phyloP scores from a whole-genome alignment of 495 filamentous ascomycete genomes.

The Daldinia concentrica region DNA sequence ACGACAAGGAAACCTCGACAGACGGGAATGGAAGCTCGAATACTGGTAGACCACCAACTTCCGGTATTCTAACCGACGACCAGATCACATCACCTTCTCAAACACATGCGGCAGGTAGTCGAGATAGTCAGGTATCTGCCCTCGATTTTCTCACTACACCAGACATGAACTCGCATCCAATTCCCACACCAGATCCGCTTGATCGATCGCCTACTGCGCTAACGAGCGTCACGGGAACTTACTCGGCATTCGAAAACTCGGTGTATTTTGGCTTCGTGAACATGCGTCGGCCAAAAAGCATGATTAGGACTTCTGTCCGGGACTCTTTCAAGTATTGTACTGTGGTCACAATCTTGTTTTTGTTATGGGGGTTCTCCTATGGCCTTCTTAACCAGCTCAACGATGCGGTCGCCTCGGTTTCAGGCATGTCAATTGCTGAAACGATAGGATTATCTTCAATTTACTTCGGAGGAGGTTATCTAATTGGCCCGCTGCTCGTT shows the following conservation, averaged over 20 bases:
- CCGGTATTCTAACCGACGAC: slow-evolving; percentile 13
- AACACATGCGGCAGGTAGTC: slow-evolving; percentile 26
- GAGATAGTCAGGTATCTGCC: slow-evolving; percentile 58
- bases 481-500: slow-evolving; percentile 71
- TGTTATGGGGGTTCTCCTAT: slow-evolving; percentile 90
- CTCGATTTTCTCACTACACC: slow-evolving; percentile 69
- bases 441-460: slow-evolving; percentile 52
- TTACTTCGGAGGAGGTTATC: slow-evolving; percentile 65
- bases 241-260: slow-evolving; percentile 42
- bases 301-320: slow-evolving; percentile 64
- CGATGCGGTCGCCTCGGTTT: slow-evolving; percentile 57
- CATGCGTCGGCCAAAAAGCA: slow-evolving; percentile 78
- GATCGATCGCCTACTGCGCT: slow-evolving; percentile 32
- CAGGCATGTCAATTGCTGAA: slow-evolving; percentile 49
- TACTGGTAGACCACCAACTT: slow-evolving; percentile 22
- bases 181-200: slow-evolving; percentile 19
- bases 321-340: slow-evolving; percentile 62
- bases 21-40: slow-evolving; percentile 36
- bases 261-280: slow-evolving; percentile 85
- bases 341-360: slow-evolving; percentile 81
- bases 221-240: slow-evolving; percentile 31
- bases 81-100: slow-evolving; percentile 38
- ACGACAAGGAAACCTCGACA: slow-evolving; percentile 39
- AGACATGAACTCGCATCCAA: slow-evolving; percentile 43
- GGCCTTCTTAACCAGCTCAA: slow-evolving; percentile 83